A percentile compares a stretch with the other conserved stretches of the same genome.
Conservation (phyloP, 176 grass and related monocot species). For the Avena atlantica region DNA sequence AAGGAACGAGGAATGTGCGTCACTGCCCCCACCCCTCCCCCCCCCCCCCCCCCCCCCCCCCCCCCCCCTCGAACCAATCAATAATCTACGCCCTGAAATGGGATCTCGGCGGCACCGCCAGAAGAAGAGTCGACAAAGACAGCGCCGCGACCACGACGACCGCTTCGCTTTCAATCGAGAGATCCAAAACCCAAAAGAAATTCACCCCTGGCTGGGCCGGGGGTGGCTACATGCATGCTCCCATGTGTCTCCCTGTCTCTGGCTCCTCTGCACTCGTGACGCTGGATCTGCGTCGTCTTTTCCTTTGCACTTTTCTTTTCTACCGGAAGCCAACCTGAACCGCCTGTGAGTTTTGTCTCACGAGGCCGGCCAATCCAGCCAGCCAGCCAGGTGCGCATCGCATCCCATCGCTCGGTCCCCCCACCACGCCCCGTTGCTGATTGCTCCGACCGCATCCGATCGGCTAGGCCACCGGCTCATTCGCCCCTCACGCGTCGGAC, state of each 20-base stretch:
- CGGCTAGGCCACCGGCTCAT: not conserved
- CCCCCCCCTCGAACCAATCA: not conserved
- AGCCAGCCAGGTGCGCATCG: constrained; percentile 20
- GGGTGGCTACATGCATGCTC: constrained; percentile 19
- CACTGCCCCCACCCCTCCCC: not conserved
- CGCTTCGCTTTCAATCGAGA: constrained; percentile 21
- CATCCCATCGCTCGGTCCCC: not conserved
- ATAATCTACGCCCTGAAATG: not conserved
- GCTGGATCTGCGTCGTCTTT: not conserved
- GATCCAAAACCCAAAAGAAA: not conserved
- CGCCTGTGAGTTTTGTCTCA: constrained; percentile 33
- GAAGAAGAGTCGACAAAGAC: constrained; percentile 39
- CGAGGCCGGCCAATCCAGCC: constrained; percentile 16
- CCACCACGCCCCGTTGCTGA: not conserved
- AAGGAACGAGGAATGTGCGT: not conserved
- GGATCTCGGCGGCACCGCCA: constrained; percentile 7
- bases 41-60: not conserved
- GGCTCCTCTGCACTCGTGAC: not conserved
- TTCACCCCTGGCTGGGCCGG: not conserved
- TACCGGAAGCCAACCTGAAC: not conserved
- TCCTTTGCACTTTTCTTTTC: not conserved
- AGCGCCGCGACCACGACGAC: constrained; percentile 21
- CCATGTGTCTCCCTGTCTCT: constrained; percentile 29
- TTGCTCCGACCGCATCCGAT: constrained; percentile 44
- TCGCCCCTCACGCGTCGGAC: not conserved